Evolutionary conservation across 2,329 filamentous ascomycete species (phyloP).

Genomic region (Fonsecaea erecta): DNA sequence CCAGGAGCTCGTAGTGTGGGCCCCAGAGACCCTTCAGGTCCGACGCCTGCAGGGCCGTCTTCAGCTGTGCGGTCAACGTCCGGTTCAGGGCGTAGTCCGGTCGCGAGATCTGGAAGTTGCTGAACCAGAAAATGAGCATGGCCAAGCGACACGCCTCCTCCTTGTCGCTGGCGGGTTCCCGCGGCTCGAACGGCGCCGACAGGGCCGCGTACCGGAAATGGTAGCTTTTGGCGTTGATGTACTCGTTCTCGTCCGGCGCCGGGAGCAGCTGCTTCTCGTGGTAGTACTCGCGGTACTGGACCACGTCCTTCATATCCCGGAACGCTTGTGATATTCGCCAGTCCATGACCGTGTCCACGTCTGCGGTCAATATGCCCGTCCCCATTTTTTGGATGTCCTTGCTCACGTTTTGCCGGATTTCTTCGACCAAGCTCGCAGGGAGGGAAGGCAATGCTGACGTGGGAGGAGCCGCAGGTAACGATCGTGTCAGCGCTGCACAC

Average conservation of each 20-base stretch:
- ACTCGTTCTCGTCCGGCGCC: constrained; percentile 16
- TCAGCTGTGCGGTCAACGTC: constrained; percentile 24
- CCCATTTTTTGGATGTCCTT: constrained; percentile 24
- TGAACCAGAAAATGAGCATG: constrained; percentile 29
- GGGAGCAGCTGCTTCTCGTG: constrained; percentile 25
- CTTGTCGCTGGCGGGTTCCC: constrained; percentile 25
- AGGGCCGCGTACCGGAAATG: constrained; percentile 26
- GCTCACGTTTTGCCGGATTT: constrained; percentile 19
- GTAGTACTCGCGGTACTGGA: constrained; percentile 28
- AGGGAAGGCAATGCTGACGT: constrained; percentile 19
- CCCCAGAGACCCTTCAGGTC: constrained; percentile 23
- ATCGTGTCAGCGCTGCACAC: constrained; percentile 24
- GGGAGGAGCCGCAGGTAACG: constrained; percentile 22
- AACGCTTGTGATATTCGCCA: constrained; percentile 26
- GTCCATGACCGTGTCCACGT: constrained; percentile 21
- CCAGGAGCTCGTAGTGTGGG: constrained; percentile 19
- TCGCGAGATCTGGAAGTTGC: constrained; percentile 21
- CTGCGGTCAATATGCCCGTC: constrained; percentile 16
- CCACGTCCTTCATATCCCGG: constrained; percentile 25
- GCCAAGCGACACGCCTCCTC: constrained; percentile 24
- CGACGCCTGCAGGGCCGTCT: constrained; percentile 19
- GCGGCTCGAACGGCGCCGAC: constrained; percentile 23
- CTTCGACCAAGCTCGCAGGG: constrained; percentile 16
- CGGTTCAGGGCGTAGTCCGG: constrained; percentile 25
- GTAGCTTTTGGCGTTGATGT: constrained; percentile 28